Base-by-base conservation (phyloP, 305 asterid genomes). In the Plantago coronopus region DNA sequence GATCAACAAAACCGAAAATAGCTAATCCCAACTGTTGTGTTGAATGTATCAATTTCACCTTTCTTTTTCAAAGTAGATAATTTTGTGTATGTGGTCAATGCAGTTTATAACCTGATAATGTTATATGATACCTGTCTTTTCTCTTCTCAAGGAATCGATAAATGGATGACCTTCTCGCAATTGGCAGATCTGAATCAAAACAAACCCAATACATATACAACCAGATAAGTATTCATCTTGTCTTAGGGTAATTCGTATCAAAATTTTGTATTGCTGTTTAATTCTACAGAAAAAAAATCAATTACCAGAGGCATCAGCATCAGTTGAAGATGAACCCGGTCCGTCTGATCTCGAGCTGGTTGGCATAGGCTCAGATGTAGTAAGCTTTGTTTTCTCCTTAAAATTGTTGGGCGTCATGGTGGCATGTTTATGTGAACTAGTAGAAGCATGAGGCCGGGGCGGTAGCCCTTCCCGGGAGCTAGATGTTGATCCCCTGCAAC, bases 101-200 rank as follows among this genome's bases (percentile, higher is more conserved):
- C 12, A 34, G 40, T 9, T 6, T 0, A 1, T 34, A 9, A 34
- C 12, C 12, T 34, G 8, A 6, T 6, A 7, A 53, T 3, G 22
- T 6, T 53, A 58, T 53, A 58, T 34, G n/a, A 31, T 15, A 61
- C 94, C 95, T 75, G 43, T 86, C 94, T 77, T 80, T 89, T 74
- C 94, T 79, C 91, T 82, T 89, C 68, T 48, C 91, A 38, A 89
- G 89, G 66, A 89, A 89, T 62, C 95, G 79, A 71, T 82, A 87
- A 17, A 89, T 83, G 11, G 97, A 89, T 15, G 97, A 84, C 68
- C 95, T 79, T 69, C 97, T 79, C 47, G 97, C 95, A 55, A 89
- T 89, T 46, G 95, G 97, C 74, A 89, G 56, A 68, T 84, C 97
- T 89, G 17, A 45, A 37, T 31, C 20, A 34, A 21, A 23, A 63